phyloP scores from a whole-genome alignment of 2,329 filamentous ascomycete species.

The Teratosphaeria zuluensis region DNA sequence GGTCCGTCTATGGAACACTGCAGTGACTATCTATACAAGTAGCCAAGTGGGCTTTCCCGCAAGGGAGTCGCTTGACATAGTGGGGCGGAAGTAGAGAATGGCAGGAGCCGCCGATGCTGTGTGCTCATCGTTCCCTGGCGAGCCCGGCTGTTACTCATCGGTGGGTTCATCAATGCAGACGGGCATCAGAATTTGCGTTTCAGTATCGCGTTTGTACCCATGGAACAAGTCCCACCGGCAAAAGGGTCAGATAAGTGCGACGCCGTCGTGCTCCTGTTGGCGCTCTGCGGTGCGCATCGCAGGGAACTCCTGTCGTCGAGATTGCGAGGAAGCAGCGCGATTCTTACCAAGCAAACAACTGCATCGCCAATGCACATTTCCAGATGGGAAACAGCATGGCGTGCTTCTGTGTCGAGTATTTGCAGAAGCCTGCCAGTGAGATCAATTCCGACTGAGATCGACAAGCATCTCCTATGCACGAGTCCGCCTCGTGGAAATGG shows the following conservation, averaged over 20 bases:
- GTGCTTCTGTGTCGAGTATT: neutral
- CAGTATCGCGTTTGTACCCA: neutral
- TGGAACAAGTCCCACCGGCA: neutral
- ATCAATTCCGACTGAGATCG: neutral
- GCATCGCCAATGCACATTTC: neutral
- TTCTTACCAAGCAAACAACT: neutral
- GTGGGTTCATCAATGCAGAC: neutral
- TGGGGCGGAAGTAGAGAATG: neutral
- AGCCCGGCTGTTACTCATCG: neutral
- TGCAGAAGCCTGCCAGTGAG: neutral
- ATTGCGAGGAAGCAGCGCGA: neutral
- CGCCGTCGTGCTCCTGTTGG: neutral
- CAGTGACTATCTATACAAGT: neutral
- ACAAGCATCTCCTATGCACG: neutral
- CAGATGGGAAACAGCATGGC: neutral
- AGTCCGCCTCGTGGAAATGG: neutral
- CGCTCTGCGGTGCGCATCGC: neutral
- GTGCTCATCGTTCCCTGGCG: neutral
- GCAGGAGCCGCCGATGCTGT: neutral
- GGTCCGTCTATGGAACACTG: neutral
- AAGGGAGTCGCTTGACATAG: neutral
- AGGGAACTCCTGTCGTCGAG: neutral
- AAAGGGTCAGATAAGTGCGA: neutral
- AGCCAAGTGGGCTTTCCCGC: neutral
- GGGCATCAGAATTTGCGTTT: slow-evolving; percentile 1